Conservation (phyloP, 257 asterid species). For the Solanum bulbocastanum region DNA sequence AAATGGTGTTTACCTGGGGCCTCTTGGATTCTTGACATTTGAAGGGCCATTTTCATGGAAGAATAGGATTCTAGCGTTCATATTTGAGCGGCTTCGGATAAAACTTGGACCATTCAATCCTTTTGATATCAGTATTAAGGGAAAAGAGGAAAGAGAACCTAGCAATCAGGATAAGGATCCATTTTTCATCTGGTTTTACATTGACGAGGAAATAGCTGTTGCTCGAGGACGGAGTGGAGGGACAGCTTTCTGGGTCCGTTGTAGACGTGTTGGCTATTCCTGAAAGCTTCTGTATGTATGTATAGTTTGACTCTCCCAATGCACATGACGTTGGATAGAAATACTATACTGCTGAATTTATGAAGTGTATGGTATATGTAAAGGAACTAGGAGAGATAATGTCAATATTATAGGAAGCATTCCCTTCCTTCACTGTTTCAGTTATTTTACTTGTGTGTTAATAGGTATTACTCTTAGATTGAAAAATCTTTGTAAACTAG, state of each 20-base stretch:
- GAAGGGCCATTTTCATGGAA: constrained; percentile 92
- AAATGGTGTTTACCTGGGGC: constrained; percentile 85
- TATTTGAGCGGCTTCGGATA: constrained; percentile 59
- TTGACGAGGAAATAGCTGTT: constrained; percentile 92
- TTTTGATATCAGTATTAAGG: constrained; percentile 55
- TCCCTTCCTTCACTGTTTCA: not conserved
- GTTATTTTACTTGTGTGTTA: not conserved
- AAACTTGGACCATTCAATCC: constrained; percentile 72
- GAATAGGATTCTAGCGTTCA: constrained; percentile 60
- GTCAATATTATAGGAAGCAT: not conserved
- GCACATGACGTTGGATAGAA: not conserved
- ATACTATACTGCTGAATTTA: not conserved
- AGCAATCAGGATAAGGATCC: constrained; percentile 62
- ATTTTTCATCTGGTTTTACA: constrained; percentile 77
- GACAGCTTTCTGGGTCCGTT: constrained; percentile 94
- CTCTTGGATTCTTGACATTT: constrained; percentile 62
- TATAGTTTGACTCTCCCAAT: not conserved
- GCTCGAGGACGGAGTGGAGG: constrained; percentile 95
- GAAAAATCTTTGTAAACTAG: not conserved
- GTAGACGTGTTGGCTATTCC: constrained; percentile 20
- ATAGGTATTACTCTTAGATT: not conserved
- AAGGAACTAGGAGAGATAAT: not conserved
- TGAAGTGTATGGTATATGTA: not conserved
- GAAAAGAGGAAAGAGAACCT: constrained; percentile 70
- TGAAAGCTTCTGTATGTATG: constrained; percentile 4